phyloP scores from a whole-genome alignment of 2,329 filamentous ascomycete genomes.

The Lojkania enalia region DNA sequence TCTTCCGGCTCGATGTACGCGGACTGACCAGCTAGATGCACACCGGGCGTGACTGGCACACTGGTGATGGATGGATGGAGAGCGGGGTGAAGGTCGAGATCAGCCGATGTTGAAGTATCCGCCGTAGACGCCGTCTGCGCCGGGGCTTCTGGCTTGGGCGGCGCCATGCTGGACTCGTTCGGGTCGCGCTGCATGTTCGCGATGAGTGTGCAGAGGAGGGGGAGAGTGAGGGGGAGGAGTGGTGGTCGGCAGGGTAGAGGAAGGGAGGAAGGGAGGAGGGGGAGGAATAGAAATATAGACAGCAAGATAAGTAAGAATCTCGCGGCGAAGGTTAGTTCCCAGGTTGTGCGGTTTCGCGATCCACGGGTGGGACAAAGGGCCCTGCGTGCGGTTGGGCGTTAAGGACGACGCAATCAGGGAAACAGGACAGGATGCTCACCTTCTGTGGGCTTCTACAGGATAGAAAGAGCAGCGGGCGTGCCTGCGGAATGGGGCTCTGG shows the following conservation, averaged over 20 bases:
- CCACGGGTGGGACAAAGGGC: too few relatives aligned
- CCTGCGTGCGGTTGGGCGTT: too few relatives aligned
- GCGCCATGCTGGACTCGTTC: constrained; percentile 27
- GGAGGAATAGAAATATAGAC: too few relatives aligned
- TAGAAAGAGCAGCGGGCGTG: neutral
- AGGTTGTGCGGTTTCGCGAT: too few relatives aligned
- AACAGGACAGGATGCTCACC: too few relatives aligned
- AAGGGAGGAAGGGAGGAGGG: neutral
- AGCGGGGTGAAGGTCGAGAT: constrained; percentile 38
- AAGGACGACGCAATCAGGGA: too few relatives aligned
- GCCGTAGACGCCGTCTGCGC: neutral
- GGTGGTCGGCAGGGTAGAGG: neutral
- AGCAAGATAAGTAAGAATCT: too few relatives aligned
- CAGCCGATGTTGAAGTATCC: neutral
- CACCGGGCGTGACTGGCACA: constrained; percentile 50
- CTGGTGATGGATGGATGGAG: constrained; percentile 44
- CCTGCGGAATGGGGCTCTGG: neutral
- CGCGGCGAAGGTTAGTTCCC: too few relatives aligned
- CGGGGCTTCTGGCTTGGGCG: constrained; percentile 14
- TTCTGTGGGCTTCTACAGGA: neutral
- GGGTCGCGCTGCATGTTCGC: constrained; percentile 28
- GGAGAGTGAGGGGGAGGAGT: neutral
- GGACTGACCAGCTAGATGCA: constrained; percentile 40
- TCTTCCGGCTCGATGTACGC: constrained; percentile 42
- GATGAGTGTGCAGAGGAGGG: constrained; percentile 9